A percentile compares a stretch with the other conserved stretches of the same genome.
phyloP scores from a whole-genome alignment of 257 asterid genomes.

The Cordia subcordata region DNA sequence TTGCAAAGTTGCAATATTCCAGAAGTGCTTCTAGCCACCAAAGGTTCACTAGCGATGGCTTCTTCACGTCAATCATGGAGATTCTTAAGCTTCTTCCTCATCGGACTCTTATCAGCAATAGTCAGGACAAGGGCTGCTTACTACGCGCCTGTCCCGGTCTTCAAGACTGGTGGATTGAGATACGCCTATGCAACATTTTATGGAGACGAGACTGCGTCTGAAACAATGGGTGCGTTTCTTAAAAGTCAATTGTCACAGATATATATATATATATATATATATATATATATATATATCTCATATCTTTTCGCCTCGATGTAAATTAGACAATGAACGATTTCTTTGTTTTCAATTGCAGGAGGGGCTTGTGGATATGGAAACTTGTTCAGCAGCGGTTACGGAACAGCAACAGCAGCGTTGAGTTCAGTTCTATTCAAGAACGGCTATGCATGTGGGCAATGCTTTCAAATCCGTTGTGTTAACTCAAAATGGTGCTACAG shows the following conservation, averaged over 20 bases:
- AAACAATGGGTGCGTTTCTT: slow-evolving; percentile 60
- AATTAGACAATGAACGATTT: too few species aligned
- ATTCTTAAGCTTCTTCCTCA: slow-evolving; percentile 20
- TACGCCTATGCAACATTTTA: slow-evolving; percentile 64
- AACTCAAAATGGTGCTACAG: slow-evolving; percentile 15
- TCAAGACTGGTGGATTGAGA: slow-evolving; percentile 36
- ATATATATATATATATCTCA: too few species aligned
- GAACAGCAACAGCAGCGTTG: slow-evolving; percentile 25
- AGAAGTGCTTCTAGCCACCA: neutral
- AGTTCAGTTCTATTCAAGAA: slow-evolving; percentile 30
- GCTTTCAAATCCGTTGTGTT: slow-evolving; percentile 28
- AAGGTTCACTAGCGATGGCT: slow-evolving; percentile 30
- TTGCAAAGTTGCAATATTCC: neutral
- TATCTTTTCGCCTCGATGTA: too few species aligned
- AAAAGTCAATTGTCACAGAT: too few species aligned
- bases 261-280: too few species aligned
- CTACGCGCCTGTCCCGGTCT: slow-evolving; percentile 11
- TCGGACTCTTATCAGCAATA: slow-evolving; percentile 18
- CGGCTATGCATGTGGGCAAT: slow-evolving; percentile 34
- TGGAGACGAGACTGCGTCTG: slow-evolving; percentile 63
- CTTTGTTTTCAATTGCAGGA: slow-evolving; percentile 15
- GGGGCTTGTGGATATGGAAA: slow-evolving; percentile 42
- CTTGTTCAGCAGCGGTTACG: slow-evolving; percentile 21
- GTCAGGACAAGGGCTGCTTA: slow-evolving; percentile 24
- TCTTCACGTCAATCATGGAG: slow-evolving; percentile 24